A percentile compares a stretch with the other conserved stretches of the same genome.
Evolutionary conservation across 768 basidiomycete species (phyloP).

Genomic region (Suillus spraguei): DNA sequence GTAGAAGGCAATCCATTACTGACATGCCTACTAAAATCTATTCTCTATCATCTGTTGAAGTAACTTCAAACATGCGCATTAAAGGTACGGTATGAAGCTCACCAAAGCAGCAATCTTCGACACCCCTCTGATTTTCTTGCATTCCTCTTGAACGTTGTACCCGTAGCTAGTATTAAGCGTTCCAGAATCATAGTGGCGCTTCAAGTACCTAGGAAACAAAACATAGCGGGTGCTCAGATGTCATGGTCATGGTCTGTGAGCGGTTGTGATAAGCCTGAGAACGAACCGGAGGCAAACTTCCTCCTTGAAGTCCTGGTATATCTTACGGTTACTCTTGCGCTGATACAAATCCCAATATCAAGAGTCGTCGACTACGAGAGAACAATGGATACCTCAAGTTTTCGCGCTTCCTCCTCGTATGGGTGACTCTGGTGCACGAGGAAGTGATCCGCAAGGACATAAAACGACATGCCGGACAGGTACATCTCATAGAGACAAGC

Average conservation of each 20-base stretch:
- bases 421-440: constrained; percentile 85
- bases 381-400: constrained; percentile 56
- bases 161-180: constrained; percentile 38
- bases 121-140: constrained; percentile 61
- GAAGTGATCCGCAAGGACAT: constrained; percentile 86
- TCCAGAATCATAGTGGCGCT: constrained; percentile 54
- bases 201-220: constrained; percentile 54
- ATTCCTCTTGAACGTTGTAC: constrained; percentile 60
- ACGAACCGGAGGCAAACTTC: constrained; percentile 68
- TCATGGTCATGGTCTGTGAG: no score
- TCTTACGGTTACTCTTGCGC: constrained; percentile 75
- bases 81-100: constrained; percentile 11
- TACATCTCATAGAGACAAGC: constrained; percentile 93
- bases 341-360: constrained; percentile 27
- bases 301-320: constrained; percentile 79
- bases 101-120: constrained; percentile 43
- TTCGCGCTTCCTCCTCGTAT: constrained; percentile 76
- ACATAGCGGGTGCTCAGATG: constrained; percentile 4
- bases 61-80: neutral
- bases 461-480: constrained; percentile 80
- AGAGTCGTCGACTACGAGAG: constrained; percentile 4
- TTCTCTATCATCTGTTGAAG: neutral
- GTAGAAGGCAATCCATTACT: neutral
- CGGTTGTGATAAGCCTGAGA: neutral
- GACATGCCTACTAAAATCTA: neutral